Conservation (phyloP, 1,139 yeast genomes). For the Hyphopichia pseudoburtonii region DNA sequence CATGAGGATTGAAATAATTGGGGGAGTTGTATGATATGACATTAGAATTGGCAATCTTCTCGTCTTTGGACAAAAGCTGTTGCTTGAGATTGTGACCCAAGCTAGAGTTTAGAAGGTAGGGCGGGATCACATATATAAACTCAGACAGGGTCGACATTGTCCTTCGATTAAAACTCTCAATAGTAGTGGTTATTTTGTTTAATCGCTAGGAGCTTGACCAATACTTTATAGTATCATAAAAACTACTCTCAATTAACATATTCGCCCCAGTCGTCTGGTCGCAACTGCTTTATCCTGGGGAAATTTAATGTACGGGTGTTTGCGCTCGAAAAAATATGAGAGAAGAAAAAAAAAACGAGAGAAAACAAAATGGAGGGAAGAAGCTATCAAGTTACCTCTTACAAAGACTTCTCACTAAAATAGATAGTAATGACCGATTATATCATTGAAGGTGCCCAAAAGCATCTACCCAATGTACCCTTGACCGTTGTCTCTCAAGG, state of each 20-base stretch:
- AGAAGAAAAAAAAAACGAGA: no score
- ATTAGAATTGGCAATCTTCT: constrained; percentile 28
- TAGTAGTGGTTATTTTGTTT: not conserved
- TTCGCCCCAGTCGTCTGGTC: no score
- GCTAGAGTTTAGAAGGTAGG: constrained; percentile 41
- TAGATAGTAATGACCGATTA: constrained; percentile 38
- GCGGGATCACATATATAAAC: constrained; percentile 40
- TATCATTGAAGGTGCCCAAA: constrained; percentile 40
- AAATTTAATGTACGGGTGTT: no score
- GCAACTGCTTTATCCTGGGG: no score
- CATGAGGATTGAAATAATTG: constrained; percentile 17
- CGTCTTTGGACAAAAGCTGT: constrained; percentile 22
- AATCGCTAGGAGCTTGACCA: no score
- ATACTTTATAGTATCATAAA: no score
- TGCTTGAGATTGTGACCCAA: constrained; percentile 35
- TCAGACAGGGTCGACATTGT: constrained; percentile 7
- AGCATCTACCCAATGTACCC: constrained; percentile 47
- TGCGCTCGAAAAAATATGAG: no score
- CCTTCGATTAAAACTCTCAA: not conserved
- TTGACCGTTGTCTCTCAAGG: constrained; percentile 75
- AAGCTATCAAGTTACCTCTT: no score
- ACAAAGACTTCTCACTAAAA: not conserved
- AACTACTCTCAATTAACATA: no score
- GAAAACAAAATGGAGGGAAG: no score
- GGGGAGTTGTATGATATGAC: constrained; percentile 27